phyloP scores from a whole-genome alignment of 108 stramenopile species.

The Mediolabrus comicus region DNA sequence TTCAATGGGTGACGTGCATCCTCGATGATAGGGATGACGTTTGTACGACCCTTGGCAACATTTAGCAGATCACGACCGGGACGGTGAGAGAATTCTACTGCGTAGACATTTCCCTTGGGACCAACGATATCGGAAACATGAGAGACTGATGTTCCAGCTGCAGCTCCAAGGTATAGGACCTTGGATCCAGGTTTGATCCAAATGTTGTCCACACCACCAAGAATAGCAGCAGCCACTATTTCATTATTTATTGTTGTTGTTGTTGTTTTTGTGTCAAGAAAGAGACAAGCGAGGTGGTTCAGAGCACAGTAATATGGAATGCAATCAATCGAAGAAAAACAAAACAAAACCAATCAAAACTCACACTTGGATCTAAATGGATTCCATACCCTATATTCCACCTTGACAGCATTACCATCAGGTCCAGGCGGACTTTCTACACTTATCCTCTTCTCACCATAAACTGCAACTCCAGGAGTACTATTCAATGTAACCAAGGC shows the following conservation, averaged over 20 bases:
- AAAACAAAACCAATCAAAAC: constrained; percentile 26
- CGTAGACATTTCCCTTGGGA: constrained; percentile 96
- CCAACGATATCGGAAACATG: constrained; percentile 99
- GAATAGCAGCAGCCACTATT: constrained; percentile 95
- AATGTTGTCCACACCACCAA: constrained; percentile 98
- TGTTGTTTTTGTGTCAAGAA: too few relatives aligned
- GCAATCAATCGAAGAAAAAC: background rate
- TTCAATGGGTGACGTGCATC: constrained; percentile 99
- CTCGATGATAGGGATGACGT: constrained; percentile 99
- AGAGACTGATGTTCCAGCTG: constrained; percentile 98
- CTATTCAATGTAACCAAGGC: constrained; percentile 97
- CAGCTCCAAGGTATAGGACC: constrained; percentile 98
- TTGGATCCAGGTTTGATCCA: constrained; percentile 97
- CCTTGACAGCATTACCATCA: constrained; percentile 90
- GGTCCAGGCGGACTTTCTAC: constrained; percentile 89
- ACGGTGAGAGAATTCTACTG: constrained; percentile 99
- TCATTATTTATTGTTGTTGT: too few relatives aligned
- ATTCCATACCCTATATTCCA: constrained; percentile 99
- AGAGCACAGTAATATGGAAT: too few relatives aligned
- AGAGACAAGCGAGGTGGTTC: background rate
- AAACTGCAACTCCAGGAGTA: constrained; percentile 98
- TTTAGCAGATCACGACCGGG: constrained; percentile 98
- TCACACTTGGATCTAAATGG: constrained; percentile 98
- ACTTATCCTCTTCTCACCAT: constrained; percentile 97
- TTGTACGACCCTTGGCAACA: constrained; percentile 98